A percentile compares a stretch with the other conserved stretches of the same genome.
Conservation (phyloP, 257 asterid species). For the Paulownia fortunei region DNA sequence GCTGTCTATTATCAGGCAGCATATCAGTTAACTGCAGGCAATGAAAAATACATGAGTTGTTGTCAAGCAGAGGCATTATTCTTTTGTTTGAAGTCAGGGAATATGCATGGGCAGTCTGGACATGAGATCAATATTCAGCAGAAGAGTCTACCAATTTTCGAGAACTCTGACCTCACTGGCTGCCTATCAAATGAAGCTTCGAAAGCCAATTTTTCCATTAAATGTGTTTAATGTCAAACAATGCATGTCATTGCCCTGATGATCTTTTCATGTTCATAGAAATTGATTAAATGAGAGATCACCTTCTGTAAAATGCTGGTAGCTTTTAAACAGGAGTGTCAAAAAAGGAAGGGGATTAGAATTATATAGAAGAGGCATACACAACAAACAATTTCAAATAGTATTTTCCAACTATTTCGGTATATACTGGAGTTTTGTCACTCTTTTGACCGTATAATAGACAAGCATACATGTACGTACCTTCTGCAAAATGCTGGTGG, state of each 20-base stretch:
- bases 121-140: neutral
- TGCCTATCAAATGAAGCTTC: neutral
- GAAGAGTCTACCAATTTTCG: neutral
- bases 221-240: neutral
- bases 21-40: neutral
- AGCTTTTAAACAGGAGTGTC: neutral
- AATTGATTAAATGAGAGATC: neutral
- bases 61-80: neutral
- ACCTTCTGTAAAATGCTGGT: neutral
- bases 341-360: neutral
- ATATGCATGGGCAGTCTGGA: neutral
- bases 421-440: neutral
- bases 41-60: too few species aligned
- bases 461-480: neutral
- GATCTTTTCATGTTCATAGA: neutral
- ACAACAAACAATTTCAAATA: neutral
- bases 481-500: neutral
- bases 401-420: neutral
- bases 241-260: neutral
- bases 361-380: neutral
- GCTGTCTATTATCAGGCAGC: neutral
- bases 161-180: neutral
- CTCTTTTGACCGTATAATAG: neutral
- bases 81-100: neutral
- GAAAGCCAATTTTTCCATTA: neutral